A percentile compares a stretch with the other conserved stretches of the same genome.
phyloP scores from a whole-genome alignment of 2,329 filamentous ascomycete species.

The Ascomycota sp. region DNA sequence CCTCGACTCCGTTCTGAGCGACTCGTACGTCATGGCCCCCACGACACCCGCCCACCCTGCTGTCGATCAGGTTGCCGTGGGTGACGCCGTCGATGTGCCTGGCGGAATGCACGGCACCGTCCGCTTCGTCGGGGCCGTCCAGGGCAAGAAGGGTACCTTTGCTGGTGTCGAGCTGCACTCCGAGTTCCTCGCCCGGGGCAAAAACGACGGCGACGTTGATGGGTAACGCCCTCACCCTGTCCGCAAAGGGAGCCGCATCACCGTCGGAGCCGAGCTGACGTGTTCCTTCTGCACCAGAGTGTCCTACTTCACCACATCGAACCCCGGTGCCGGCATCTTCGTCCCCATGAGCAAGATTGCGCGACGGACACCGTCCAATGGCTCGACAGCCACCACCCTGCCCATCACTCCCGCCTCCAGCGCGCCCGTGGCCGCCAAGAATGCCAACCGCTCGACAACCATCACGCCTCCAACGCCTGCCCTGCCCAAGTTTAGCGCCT shows the following conservation, averaged over 20 bases:
- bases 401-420: conserved; percentile 50
- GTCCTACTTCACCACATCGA: conserved; percentile 60
- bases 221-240: conserved; percentile 33
- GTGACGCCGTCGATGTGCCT: conserved; percentile 74
- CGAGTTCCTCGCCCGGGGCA: conserved; percentile 63
- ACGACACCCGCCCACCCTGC: conserved; percentile 29
- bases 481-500: conserved; percentile 67
- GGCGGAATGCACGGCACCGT: conserved; percentile 80
- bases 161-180: conserved; percentile 72
- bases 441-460: conserved; percentile 31
- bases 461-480: conserved; percentile 42
- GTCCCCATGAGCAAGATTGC: conserved; percentile 63
- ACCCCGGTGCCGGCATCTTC: conserved; percentile 77
- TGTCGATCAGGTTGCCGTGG: conserved; percentile 39
- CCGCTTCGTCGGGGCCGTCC: conserved; percentile 69
- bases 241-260: neutral
- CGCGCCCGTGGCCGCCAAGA: conserved; percentile 29
- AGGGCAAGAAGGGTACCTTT: conserved; percentile 77
- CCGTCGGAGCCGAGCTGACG: neutral
- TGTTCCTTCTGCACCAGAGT: conserved; percentile 19
- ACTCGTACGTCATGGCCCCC: conserved; percentile 22
- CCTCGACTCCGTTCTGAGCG: conserved; percentile 27
- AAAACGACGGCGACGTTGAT: conserved; percentile 91
- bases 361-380: conserved; percentile 35
- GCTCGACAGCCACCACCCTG: conserved; percentile 27